Evolutionary conservation across 2,329 filamentous ascomycete genomes (phyloP), one percentile per base, ranked within the genome.

Genomic region (Zalaria sp.): DNA sequence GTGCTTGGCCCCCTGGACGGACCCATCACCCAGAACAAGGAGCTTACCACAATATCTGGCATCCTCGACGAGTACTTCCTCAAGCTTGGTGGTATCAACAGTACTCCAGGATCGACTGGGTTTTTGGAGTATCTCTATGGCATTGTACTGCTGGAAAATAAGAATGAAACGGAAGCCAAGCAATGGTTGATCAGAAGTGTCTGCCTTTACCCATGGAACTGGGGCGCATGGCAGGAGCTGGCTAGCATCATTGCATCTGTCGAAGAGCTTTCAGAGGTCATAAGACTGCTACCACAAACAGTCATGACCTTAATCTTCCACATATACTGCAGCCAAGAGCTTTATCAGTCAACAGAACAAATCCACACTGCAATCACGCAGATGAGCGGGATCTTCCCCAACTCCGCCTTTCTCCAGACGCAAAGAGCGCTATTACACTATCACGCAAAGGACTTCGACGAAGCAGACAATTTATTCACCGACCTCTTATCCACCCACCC

Each of bases 191-290:
- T 95, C 40, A 75, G 78, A 48, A 94, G 88, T 55, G 84, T 95
- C 6, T 83, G 93, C 57, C 67, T 86, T 34, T 93, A 87, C 53
- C 84, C 87, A 1, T 94, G 88, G 74, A 94, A 96, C 57, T 98
- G 91, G 91, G 86, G 87, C 5, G 88, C 87, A 47, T 98, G 91
- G 91, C 73, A 91, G 44, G 91, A 98, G 63, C 75, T 98, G 59
- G 84, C 83, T 3, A 79, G 79, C 34, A 69, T 96, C 26, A 75
- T 94, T 45, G 76, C 77, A 31, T 79, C 82, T 29, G 72, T 82
- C 5, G 87, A 95, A 60, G 85, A 94, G 27, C 81, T 91, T 62
- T 62, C 77, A 66, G 44, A 51, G 31, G 44, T 46, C 27, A 48
- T 42, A 10, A 39, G 75, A 31, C 76, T 81, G 43, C 72, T 95